phyloP scores from a whole-genome alignment of 169 alveolate genomes.

The Cyclospora cayetanensis region DNA sequence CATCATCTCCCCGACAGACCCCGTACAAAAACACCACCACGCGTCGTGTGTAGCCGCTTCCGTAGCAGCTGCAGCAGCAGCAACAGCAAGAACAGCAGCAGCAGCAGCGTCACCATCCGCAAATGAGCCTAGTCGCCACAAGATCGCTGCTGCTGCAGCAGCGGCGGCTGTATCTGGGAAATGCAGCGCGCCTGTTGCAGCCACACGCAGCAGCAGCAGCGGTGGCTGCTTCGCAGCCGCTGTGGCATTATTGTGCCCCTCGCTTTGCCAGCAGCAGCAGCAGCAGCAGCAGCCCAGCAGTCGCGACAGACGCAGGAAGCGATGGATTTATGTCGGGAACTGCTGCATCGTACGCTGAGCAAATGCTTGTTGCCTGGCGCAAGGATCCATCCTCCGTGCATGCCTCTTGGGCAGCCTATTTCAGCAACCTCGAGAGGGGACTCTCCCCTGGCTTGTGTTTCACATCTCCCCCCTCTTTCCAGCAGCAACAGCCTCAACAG shows the following conservation, averaged over 20 bases:
- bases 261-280: not conserved
- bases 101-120: not conserved
- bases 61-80: slow-evolving; percentile 21
- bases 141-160: slow-evolving; percentile 37
- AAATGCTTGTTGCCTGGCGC: slow-evolving; percentile 78
- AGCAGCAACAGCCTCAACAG: not conserved
- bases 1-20: no score
- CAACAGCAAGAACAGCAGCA: not conserved
- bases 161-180: not conserved
- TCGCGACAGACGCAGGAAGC: slow-evolving; percentile 3
- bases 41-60: not conserved
- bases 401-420: slow-evolving; percentile 76
- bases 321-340: slow-evolving; percentile 66
- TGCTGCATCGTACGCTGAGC: slow-evolving; percentile 72
- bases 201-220: not conserved
- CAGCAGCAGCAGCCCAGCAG: not conserved
- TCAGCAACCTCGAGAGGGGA: slow-evolving; percentile 55
- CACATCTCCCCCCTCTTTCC: slow-evolving; percentile 49
- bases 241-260: not conserved
- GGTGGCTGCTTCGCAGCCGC: not conserved
- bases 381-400: slow-evolving; percentile 77
- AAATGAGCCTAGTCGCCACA: not conserved
- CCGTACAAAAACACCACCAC: no score
- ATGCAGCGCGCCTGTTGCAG: not conserved
- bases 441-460: slow-evolving; percentile 14